A percentile compares a stretch with the other conserved stretches of the same genome.
These are phyloP conservation scores for Aspergillus sp. DNA, from an alignment of 2,329 filamentous ascomycete species.

Conservation along the genomic window DNA sequence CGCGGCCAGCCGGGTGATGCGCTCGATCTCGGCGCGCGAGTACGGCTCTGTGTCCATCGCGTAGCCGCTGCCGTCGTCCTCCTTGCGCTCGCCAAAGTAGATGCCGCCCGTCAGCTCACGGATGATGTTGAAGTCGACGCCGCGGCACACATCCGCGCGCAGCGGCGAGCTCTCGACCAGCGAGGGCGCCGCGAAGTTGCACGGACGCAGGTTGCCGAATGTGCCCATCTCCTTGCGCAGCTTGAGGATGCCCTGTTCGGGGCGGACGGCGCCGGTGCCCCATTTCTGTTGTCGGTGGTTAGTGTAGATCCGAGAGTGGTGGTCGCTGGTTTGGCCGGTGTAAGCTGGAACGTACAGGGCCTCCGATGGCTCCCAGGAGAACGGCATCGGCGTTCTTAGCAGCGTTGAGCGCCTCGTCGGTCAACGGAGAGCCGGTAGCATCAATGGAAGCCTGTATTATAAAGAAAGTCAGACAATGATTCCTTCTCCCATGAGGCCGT, in stretches of 20 bases:
- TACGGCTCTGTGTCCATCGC: conserved; percentile 88
- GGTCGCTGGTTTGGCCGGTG: background rate
- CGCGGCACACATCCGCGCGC: conserved; percentile 78
- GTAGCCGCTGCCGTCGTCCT: conserved; percentile 68
- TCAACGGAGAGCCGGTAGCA: conserved; percentile 72
- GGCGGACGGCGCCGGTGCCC: conserved; percentile 83
- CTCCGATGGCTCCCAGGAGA: conserved; percentile 88
- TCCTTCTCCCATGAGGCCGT: background rate
- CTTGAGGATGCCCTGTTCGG: conserved; percentile 85
- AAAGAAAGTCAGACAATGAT: background rate
- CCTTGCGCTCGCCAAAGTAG: conserved; percentile 89
- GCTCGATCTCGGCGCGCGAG: conserved; percentile 79
- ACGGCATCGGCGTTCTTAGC: conserved; percentile 86
- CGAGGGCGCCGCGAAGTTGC: conserved; percentile 87
- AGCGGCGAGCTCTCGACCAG: conserved; percentile 83
- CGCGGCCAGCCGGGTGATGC: conserved; percentile 77
- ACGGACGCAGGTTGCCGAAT: conserved; percentile 93
- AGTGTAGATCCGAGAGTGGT: background rate
- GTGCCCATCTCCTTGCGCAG: conserved; percentile 92
- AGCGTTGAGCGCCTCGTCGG: conserved; percentile 75
- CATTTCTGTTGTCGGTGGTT: conserved; percentile 61
- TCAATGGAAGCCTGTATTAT: conserved; percentile 76
- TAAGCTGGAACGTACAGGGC: conserved; percentile 61
- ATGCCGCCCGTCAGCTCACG: conserved; percentile 90
- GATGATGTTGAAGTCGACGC: conserved; percentile 88